phyloP scores from a whole-genome alignment of 495 filamentous ascomycete species.

The Penicilliopsis zonata region DNA sequence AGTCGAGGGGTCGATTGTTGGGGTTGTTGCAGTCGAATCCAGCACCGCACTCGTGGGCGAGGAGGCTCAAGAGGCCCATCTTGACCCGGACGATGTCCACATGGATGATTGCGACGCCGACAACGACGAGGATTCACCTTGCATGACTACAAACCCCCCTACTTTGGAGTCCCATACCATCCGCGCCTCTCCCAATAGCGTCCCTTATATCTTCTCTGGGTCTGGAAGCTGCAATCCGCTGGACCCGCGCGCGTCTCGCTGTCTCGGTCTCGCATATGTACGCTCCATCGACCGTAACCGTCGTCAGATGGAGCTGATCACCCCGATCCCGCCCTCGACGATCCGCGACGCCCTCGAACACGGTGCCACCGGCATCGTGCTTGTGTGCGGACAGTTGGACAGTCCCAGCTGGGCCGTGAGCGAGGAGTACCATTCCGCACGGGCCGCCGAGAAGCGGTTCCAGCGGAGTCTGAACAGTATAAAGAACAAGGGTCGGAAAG shows the following conservation, averaged over 20 bases:
- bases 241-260: slow-evolving; percentile 29
- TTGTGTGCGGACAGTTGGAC: slow-evolving; percentile 41
- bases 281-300: slow-evolving; percentile 29
- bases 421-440: slow-evolving; percentile 31
- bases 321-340: slow-evolving; percentile 27
- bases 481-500: slow-evolving; percentile 16
- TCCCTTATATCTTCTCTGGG: slow-evolving; percentile 31
- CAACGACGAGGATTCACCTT: neutral
- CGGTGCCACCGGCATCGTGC: slow-evolving; percentile 28
- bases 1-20: slow-evolving; percentile 47
- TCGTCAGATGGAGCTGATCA: slow-evolving; percentile 32
- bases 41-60: slow-evolving; percentile 17
- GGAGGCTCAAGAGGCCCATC: slow-evolving; percentile 1
- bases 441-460: slow-evolving; percentile 24
- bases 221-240: slow-evolving; percentile 26
- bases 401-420: slow-evolving; percentile 39
- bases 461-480: slow-evolving; percentile 11
- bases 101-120: slow-evolving; percentile 8
- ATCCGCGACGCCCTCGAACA: slow-evolving; percentile 21
- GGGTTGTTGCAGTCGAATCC: slow-evolving; percentile 41
- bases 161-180: slow-evolving; percentile 12
- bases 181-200: slow-evolving; percentile 19
- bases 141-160: neutral
- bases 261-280: slow-evolving; percentile 40
- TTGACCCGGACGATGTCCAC: slow-evolving; percentile 13